phyloP scores from a whole-genome alignment of 345 rosid species.

The Mallotus nudiflorus region DNA sequence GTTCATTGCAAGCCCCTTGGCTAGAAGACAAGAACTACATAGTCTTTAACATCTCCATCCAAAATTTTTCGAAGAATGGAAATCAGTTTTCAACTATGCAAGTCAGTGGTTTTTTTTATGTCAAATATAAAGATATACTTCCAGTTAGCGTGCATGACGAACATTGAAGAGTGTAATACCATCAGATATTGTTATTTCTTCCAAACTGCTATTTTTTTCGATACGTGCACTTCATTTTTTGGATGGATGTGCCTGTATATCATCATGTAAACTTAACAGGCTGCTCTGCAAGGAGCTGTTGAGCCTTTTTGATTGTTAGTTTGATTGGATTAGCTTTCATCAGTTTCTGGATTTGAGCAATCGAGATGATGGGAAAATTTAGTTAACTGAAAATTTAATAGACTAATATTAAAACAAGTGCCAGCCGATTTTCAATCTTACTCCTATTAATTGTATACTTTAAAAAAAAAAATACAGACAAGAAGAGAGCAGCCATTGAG shows the following conservation, averaged over 20 bases:
- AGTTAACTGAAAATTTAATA: no score
- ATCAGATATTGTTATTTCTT: background rate
- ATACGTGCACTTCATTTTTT: background rate
- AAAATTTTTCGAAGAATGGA: background rate
- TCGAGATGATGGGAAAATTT: no score
- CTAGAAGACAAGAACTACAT: background rate
- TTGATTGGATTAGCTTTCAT: no score
- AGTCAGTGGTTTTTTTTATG: no score
- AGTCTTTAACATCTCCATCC: background rate
- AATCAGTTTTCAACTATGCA: background rate
- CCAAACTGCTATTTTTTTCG: background rate
- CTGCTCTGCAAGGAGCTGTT: background rate
- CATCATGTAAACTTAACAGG: background rate
- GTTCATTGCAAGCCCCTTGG: background rate
- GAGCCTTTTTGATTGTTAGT: no score
- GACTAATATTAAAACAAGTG: no score
- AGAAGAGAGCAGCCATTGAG: no score
- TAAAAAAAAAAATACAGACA: no score
- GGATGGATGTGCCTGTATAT: constrained; percentile 3
- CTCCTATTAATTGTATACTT: no score
- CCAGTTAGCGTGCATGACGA: background rate
- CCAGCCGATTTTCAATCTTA: no score
- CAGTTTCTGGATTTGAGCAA: no score
- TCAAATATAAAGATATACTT: background rate
- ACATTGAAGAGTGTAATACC: constrained; percentile 4